phyloP scores from a whole-genome alignment of 163 green algal species.

The Scenedesmus sp. region DNA sequence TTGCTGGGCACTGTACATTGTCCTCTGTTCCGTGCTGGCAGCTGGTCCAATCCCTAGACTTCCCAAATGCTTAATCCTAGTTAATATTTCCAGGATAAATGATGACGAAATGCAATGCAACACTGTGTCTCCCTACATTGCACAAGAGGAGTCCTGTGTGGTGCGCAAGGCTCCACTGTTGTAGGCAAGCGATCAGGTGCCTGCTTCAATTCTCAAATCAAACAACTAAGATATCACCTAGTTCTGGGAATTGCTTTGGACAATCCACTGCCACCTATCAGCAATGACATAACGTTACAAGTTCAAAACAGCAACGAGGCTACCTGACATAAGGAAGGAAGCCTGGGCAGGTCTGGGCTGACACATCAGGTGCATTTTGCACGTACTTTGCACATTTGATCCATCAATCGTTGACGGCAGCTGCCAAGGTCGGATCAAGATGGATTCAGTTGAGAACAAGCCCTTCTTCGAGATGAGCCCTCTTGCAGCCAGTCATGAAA shows the following conservation, averaged over 20 bases:
- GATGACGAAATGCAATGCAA: not conserved
- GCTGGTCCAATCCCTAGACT: not conserved
- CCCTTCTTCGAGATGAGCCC: conserved; percentile 30
- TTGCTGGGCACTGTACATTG: not conserved
- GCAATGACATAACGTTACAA: conserved; percentile 6
- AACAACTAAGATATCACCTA: too few relatives aligned
- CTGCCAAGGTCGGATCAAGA: not conserved
- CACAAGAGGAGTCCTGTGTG: not conserved
- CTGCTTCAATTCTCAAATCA: too few relatives aligned
- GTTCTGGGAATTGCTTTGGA: too few relatives aligned
- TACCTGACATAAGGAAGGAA: not conserved
- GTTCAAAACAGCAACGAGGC: conserved; percentile 5
- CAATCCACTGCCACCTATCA: not conserved
- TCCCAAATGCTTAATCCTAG: not conserved
- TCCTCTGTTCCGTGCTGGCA: not conserved
- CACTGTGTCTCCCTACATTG: not conserved
- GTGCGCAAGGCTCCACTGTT: not conserved
- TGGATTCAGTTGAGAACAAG: conserved; percentile 15
- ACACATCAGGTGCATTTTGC: not conserved
- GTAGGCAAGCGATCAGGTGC: not conserved
- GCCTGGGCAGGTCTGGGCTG: not conserved
- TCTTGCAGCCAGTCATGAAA: not conserved
- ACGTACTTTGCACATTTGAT: not conserved
- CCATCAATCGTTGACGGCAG: not conserved
- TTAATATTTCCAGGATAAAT: not conserved